These are phyloP conservation scores for Ustilago xerochloae DNA, from an alignment of 1,284 basidiomycete species.

Conservation along the genomic window DNA sequence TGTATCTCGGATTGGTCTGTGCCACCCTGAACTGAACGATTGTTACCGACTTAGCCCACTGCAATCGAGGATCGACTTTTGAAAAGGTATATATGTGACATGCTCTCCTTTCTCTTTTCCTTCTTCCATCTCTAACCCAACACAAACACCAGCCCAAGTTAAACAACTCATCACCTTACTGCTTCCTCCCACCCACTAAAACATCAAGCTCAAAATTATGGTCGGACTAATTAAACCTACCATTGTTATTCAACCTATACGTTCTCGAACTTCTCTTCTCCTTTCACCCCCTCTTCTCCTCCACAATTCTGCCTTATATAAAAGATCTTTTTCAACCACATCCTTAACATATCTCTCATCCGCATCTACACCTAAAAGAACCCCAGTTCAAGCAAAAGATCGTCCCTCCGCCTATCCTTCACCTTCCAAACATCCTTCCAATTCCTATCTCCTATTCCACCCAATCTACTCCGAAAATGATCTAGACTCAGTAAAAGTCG, in stretches of 20 bases:
- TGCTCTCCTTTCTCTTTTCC: no score
- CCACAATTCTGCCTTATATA: no score
- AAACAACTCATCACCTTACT: no score
- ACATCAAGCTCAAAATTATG: no score
- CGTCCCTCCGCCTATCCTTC: conserved; percentile 9
- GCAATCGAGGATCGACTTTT: no score
- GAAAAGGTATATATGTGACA: no score
- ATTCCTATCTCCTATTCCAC: conserved; percentile 51
- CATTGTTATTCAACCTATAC: no score
- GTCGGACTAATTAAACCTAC: no score
- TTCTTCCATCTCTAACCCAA: no score
- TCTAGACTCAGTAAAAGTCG: conserved; percentile 81
- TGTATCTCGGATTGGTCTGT: neutral
- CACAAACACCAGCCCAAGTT: no score
- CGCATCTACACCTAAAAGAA: conserved; percentile 2
- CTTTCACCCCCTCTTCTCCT: neutral
- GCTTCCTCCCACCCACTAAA: no score
- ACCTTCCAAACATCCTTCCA: conserved; percentile 36
- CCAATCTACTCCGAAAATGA: conserved; percentile 71
- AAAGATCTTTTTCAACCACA: neutral
- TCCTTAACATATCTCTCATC: neutral
- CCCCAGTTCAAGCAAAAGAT: conserved; percentile 32
- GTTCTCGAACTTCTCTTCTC: no score
- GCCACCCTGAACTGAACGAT: neutral
- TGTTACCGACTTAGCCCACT: neutral